Base-by-base conservation (phyloP, 2,329 filamentous ascomycete species). In the Hymenoscyphus linearis region DNA sequence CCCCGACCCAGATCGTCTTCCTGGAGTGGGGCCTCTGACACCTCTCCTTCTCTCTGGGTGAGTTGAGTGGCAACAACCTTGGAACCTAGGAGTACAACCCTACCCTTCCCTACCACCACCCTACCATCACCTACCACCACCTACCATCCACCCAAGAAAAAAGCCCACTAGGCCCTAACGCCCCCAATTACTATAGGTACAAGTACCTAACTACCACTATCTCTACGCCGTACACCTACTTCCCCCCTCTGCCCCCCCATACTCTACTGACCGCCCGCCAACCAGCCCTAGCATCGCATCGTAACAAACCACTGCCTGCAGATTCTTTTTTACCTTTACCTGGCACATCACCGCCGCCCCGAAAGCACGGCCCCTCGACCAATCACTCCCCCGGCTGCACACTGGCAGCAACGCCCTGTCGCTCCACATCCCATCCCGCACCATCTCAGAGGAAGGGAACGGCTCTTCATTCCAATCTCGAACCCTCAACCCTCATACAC, bases 381-480 rank as follows among this genome's bases (percentile, higher is more conserved):
- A 47, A 47, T 47, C 40, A 47, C 7, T 25, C 18, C 40, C 40
- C 40, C 22, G 40, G n/a, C 18, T 18, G 12, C n/a, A 22, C 22
- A 22, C 40, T 47, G 40, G 40, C 40, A 47, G 40, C 40, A 22
- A 10, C n/a, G n/a, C 40, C 40, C 40, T 47, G 40, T 47, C 40
- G 18, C 40, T 47, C 40, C 40, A 47, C 40, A 12, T 47, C 27
- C 6, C 37, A 52, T 40, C 44, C 40, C 57, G 25, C 40, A 52
- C 44, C 47, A 25, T 31, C 35, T 52, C n/a, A n/a, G n/a, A n/a
- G n/a, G n/a, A n/a, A n/a, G n/a, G n/a, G 47, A 36, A 16, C 27
- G 26, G 59, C 61, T 63, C 66, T 63, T 67, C 64, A 65, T 64
- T 66, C 65, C 64, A 62, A 64, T 65, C 66, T 66, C 62, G 59